A percentile compares a stretch with the other conserved stretches of the same genome.
These are phyloP conservation scores for Purpureocillium lavendulum DNA, from an alignment of 2,329 filamentous ascomycete genomes.

Conservation along the genomic window DNA sequence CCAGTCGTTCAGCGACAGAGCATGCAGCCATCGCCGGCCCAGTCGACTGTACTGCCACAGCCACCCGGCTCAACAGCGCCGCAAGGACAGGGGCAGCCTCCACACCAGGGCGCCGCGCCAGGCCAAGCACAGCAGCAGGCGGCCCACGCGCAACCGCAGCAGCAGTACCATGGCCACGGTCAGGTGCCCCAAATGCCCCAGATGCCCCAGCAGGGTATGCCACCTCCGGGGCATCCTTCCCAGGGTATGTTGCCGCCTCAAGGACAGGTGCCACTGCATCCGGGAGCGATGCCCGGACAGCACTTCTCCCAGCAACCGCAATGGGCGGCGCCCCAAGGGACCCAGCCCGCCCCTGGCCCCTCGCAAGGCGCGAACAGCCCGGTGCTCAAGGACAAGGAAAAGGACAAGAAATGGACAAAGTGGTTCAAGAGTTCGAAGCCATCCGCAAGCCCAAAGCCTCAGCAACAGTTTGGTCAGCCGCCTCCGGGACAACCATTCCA, in stretches of 20 bases:
- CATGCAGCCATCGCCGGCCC: neutral
- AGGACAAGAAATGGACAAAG: constrained; percentile 19
- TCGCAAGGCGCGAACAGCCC: constrained; percentile 1
- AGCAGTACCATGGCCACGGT: neutral
- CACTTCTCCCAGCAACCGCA: neutral
- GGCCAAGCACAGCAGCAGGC: neutral
- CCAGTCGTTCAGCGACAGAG: neutral
- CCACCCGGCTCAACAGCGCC: neutral
- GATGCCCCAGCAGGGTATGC: no score
- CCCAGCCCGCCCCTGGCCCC: neutral
- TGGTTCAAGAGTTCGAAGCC: constrained; percentile 18
- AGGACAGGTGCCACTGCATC: neutral
- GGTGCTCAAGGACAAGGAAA: constrained; percentile 11
- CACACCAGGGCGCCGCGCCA: neutral
- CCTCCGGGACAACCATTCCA: neutral
- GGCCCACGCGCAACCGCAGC: neutral
- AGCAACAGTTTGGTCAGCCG: constrained; percentile 1
- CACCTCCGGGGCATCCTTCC: no score
- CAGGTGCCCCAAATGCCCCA: neutral
- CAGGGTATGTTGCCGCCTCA: neutral
- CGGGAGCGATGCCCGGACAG: constrained; percentile 2
- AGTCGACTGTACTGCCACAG: neutral
- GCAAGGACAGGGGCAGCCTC: neutral
- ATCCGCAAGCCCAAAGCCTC: constrained; percentile 3
- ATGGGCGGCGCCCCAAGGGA: neutral